Evolutionary conservation across 2,329 filamentous ascomycete genomes (phyloP).

Genomic region (Alternaria sp.): DNA sequence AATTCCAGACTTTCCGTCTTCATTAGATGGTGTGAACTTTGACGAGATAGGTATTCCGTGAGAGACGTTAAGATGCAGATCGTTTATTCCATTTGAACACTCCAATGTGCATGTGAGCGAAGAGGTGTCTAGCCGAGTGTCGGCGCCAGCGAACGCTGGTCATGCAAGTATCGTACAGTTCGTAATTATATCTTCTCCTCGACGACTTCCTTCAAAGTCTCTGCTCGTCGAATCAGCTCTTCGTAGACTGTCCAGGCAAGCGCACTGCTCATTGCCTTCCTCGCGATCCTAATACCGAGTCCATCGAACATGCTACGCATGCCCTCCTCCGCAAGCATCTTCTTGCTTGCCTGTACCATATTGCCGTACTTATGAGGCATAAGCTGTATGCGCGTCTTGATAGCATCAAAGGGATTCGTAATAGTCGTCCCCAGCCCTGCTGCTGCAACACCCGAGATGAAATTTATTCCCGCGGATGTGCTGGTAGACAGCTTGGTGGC

Average conservation of each 20-base stretch:
- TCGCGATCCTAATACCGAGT: constrained; percentile 80
- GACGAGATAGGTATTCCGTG: background rate
- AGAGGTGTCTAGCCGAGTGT: constrained; percentile 7
- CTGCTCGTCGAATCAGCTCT: constrained; percentile 80
- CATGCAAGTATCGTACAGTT: constrained; percentile 14
- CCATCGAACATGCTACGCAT: constrained; percentile 83
- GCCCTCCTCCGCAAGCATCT: constrained; percentile 85
- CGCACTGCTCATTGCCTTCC: constrained; percentile 93
- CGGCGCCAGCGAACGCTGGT: constrained; percentile 4
- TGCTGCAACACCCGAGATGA: constrained; percentile 79
- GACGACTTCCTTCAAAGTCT: constrained; percentile 49
- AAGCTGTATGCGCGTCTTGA: constrained; percentile 94
- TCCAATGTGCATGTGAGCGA: constrained; percentile 11
- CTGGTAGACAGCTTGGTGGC: constrained; percentile 29
- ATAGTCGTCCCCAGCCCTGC: constrained; percentile 83
- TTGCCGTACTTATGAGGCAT: constrained; percentile 84
- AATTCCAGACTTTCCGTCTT: background rate
- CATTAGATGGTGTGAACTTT: background rate
- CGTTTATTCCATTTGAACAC: background rate
- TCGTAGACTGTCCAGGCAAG: constrained; percentile 98
- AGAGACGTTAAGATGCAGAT: background rate
- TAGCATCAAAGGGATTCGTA: constrained; percentile 95
- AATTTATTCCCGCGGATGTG: constrained; percentile 76
- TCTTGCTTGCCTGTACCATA: constrained; percentile 74
- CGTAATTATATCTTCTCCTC: constrained; percentile 30